A percentile compares a stretch with the other conserved stretches of the same genome.
Conservation (phyloP, 805 yeast species). For the Candida suzukii region DNA sequence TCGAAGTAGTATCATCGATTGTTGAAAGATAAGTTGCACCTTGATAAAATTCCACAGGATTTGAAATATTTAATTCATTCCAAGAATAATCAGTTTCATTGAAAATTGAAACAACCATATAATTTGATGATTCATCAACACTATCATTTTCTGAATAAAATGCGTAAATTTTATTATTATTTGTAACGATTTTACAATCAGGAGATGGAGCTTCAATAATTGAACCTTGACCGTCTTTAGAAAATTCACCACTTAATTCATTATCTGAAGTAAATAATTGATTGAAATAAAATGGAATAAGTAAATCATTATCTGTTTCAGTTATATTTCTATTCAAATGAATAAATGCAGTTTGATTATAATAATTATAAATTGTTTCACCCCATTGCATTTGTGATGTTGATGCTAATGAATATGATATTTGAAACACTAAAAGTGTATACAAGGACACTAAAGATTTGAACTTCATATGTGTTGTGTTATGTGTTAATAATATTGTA, state of each 20-base stretch:
- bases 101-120: slow-evolving; percentile 6
- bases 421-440: background rate
- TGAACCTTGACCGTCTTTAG: background rate
- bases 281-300: slow-evolving; percentile 22
- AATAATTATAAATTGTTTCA: slow-evolving; percentile 24
- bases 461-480: no score
- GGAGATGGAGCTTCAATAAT: slow-evolving; percentile 15
- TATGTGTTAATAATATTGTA: no score
- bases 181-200: slow-evolving; percentile 15
- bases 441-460: no score
- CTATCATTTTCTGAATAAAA: slow-evolving; percentile 11
- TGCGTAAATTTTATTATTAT: slow-evolving; percentile 14
- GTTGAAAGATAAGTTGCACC: slow-evolving; percentile 38
- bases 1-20: slow-evolving; percentile 25
- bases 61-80: slow-evolving; percentile 12
- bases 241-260: slow-evolving; percentile 1
- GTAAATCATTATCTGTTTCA: slow-evolving; percentile 3
- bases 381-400: slow-evolving; percentile 1
- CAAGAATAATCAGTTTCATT: slow-evolving; percentile 14
- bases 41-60: slow-evolving; percentile 12
- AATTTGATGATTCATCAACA: slow-evolving; percentile 1
- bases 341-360: slow-evolving; percentile 22
- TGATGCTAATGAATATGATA: no score
- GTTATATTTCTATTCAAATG: slow-evolving; percentile 9
- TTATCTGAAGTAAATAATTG: slow-evolving; percentile 13